A percentile compares a stretch with the other conserved stretches of the same genome.
phyloP scores from a whole-genome alignment of 495 filamentous ascomycete species.

The Aspergillus panamensis region DNA sequence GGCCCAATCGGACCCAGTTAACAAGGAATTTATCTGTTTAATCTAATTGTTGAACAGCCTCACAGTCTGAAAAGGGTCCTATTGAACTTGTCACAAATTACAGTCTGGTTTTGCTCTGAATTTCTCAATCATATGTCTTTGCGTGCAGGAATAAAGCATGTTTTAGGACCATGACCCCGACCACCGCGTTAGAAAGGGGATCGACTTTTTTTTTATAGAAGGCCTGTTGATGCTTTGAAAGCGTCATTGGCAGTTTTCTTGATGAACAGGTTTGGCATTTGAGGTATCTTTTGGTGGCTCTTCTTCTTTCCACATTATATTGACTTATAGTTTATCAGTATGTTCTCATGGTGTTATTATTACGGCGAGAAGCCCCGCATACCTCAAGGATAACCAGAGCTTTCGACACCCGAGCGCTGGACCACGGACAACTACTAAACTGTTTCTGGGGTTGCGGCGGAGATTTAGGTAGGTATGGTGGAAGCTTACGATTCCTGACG shows the following conservation, averaged over 20 bases:
- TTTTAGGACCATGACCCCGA: neutral
- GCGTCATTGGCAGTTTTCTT: neutral
- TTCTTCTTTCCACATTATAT: too few species aligned
- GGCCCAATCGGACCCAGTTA: slow-evolving; percentile 13
- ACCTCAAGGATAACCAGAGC: neutral
- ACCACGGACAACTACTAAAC: neutral
- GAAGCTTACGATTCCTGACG: slow-evolving; percentile 1
- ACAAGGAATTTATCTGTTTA: slow-evolving; percentile 17
- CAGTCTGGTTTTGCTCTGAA: slow-evolving; percentile 6
- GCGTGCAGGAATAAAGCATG: neutral
- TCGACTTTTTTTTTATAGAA: neutral
- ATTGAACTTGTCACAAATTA: neutral
- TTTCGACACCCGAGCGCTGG: neutral
- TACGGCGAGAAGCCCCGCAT: neutral
- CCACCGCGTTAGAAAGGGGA: neutral
- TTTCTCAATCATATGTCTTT: neutral
- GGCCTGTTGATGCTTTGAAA: neutral
- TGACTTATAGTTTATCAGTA: neutral
- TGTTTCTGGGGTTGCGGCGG: neutral
- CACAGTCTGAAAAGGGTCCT: neutral
- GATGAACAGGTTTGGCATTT: too few species aligned
- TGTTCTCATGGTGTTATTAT: neutral
- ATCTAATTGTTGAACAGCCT: neutral
- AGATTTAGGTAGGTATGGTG: neutral
- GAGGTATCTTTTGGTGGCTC: too few species aligned